Percentiles rank a stretch among this genome's conserved stretches.
Evolutionary conservation across 148 eudicot species (phyloP).

Genomic region (Cornus florida): DNA sequence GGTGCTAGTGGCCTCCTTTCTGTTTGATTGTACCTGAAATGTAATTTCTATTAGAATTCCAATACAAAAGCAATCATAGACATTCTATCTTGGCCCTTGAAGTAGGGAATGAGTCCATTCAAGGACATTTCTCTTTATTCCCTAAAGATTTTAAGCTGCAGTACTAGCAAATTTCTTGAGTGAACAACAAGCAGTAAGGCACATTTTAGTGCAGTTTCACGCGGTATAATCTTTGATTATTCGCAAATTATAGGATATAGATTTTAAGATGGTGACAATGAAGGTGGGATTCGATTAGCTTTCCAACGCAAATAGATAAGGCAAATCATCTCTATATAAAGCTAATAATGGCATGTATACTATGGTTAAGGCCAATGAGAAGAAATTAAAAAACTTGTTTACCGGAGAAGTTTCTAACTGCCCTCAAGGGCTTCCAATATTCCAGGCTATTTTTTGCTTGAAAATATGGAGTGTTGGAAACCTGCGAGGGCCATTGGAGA

Average conservation of each 20-base stretch:
- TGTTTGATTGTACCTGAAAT: too few relatives aligned
- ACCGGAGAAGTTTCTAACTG: conserved; percentile 12
- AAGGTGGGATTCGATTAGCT: background rate
- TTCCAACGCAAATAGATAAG: background rate
- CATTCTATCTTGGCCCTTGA: background rate
- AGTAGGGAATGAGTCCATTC: background rate
- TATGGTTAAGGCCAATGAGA: background rate
- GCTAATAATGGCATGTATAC: background rate
- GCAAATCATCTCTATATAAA: background rate
- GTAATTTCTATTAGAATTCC: background rate
- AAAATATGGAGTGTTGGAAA: conserved; percentile 14
- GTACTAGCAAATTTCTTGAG: background rate
- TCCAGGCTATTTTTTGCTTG: background rate
- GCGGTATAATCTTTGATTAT: background rate
- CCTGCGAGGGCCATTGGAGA: conserved; percentile 14
- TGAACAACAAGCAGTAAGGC: background rate
- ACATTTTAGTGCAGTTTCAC: background rate
- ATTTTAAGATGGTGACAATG: background rate
- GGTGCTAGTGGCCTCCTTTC: background rate
- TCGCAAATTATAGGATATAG: background rate
- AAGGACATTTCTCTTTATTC: background rate
- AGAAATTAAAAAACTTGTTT: background rate
- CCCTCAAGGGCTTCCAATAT: conserved; percentile 27
- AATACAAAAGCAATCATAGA: background rate
- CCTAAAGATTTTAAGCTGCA: background rate